phyloP scores from a whole-genome alignment of 768 basidiomycete species.

The Goffeauzyma gilvescens region DNA sequence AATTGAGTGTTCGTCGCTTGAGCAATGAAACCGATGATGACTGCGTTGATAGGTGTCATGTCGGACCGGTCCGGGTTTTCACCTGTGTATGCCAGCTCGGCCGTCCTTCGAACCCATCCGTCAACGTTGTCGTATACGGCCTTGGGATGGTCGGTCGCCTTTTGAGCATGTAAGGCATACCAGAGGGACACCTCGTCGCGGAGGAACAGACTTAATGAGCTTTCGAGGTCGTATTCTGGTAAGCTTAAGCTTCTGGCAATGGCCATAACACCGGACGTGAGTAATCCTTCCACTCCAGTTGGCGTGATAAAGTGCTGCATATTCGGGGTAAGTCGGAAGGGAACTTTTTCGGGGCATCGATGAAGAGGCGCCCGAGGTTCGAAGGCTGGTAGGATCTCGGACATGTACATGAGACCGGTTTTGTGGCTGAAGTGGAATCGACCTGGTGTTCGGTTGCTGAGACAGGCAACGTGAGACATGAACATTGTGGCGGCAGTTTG shows the following conservation, averaged over 20 bases:
- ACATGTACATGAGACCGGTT: constrained; percentile 79
- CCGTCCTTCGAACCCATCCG: constrained; percentile 24
- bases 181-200: constrained; percentile 58
- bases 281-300: constrained; percentile 68
- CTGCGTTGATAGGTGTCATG: constrained; percentile 40
- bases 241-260: constrained; percentile 78
- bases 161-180: constrained; percentile 23
- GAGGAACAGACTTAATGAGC: constrained; percentile 73
- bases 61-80: constrained; percentile 28
- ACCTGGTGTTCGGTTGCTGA: constrained; percentile 62
- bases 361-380: constrained; percentile 41
- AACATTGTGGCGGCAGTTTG: constrained; percentile 77
- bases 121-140: constrained; percentile 27
- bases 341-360: constrained; percentile 65
- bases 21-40: constrained; percentile 51
- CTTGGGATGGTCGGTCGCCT: constrained; percentile 22
- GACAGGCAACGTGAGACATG: constrained; percentile 70
- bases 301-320: constrained; percentile 83
- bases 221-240: constrained; percentile 88
- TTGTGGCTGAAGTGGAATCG: constrained; percentile 77
- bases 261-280: constrained; percentile 71
- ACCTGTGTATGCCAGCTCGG: constrained; percentile 24
- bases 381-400: constrained; percentile 61
- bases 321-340: constrained; percentile 93
- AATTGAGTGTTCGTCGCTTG: constrained; percentile 70